Conservation (phyloP, 2,329 filamentous ascomycete species). For the Monosporascus cannonballus region DNA sequence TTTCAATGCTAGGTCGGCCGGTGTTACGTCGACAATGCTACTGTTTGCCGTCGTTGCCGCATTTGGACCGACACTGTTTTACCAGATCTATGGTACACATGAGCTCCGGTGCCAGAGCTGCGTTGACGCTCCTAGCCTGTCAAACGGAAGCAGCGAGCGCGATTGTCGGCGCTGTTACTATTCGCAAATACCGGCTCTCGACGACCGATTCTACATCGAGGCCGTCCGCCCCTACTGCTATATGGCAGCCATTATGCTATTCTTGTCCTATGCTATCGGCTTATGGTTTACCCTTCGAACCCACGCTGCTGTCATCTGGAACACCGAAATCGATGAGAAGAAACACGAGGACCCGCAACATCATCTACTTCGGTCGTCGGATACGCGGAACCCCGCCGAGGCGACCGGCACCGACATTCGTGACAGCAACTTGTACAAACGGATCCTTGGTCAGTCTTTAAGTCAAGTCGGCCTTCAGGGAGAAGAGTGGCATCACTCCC, state of each 20-base stretch:
- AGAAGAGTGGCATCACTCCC: constrained; percentile 31
- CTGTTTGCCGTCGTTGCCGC: constrained; percentile 93
- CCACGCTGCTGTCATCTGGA: constrained; percentile 96
- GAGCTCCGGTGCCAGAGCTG: constrained; percentile 79
- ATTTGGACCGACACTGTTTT: constrained; percentile 94
- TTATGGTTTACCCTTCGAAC: constrained; percentile 93
- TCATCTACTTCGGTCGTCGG: constrained; percentile 26
- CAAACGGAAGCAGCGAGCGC: constrained; percentile 37
- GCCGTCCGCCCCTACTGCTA: constrained; percentile 93
- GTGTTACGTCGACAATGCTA: constrained; percentile 96
- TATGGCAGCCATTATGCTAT: constrained; percentile 76
- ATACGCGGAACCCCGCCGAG: constrained; percentile 35
- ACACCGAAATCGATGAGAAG: constrained; percentile 74
- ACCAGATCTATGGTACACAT: constrained; percentile 97
- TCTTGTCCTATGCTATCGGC: constrained; percentile 89
- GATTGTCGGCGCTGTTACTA: constrained; percentile 95
- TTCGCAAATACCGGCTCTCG: constrained; percentile 74
- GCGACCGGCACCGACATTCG: constrained; percentile 63
- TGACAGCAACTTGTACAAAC: constrained; percentile 85
- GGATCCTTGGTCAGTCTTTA: constrained; percentile 84
- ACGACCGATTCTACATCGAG: constrained; percentile 83
- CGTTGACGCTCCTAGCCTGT: constrained; percentile 38
- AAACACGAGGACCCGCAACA: constrained; percentile 48
- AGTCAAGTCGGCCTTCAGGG: constrained; percentile 70
- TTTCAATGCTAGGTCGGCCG: constrained; percentile 94